These are phyloP conservation scores for Pleurotus citrinopileatus DNA, from an alignment of 768 basidiomycete species.

Conservation along the genomic window DNA sequence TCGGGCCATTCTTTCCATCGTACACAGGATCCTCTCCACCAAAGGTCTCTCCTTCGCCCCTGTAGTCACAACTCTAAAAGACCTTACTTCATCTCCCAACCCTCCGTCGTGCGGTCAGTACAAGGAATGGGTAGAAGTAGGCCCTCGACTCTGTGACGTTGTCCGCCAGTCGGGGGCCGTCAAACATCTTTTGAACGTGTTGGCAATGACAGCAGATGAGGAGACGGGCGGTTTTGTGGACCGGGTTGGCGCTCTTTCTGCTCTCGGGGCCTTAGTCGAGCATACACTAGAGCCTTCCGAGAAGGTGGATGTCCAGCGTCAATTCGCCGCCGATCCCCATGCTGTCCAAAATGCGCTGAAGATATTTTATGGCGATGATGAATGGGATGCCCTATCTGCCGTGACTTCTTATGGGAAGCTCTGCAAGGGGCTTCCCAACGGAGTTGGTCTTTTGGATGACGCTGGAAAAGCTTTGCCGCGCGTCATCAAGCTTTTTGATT, in stretches of 20 bases:
- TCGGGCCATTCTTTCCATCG: neutral
- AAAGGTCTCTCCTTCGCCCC: neutral
- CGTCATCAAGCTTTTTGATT: conserved; percentile 15
- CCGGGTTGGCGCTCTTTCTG: neutral
- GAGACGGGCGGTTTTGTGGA: neutral
- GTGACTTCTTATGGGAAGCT: conserved; percentile 6
- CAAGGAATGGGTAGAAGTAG: neutral
- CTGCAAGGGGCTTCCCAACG: conserved; percentile 12
- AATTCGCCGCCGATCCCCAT: neutral
- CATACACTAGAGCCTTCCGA: neutral
- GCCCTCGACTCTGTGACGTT: neutral
- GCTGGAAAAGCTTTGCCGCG: conserved; percentile 4
- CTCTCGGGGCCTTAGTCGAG: neutral
- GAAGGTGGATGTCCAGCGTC: neutral
- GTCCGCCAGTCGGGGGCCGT: neutral
- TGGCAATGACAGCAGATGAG: neutral
- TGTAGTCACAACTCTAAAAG: neutral
- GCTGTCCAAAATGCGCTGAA: neutral
- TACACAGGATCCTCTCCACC: neutral
- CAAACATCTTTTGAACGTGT: neutral
- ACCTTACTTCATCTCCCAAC: neutral
- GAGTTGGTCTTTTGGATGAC: conserved; percentile 9
- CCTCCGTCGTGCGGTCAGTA: conserved; percentile 3
- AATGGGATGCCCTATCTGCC: conserved; percentile 3
- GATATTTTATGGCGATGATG: conserved; percentile 2